A percentile compares a stretch with the other conserved stretches of the same genome.
These are phyloP conservation scores for Fonsecaea multimorphosa DNA, from an alignment of 2,329 filamentous ascomycete species.

Conservation along the genomic window DNA sequence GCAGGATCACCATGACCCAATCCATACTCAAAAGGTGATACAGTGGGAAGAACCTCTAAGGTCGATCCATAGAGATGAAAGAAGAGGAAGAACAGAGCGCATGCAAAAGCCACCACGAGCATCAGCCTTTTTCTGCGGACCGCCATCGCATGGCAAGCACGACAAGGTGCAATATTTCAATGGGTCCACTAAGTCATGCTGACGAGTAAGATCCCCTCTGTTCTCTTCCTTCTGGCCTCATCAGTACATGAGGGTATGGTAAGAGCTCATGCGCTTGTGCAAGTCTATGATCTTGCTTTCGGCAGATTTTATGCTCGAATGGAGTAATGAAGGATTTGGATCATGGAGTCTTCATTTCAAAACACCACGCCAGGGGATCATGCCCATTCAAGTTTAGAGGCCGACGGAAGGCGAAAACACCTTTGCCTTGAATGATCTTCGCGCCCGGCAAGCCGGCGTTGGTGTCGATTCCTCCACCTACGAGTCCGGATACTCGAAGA, in stretches of 20 bases:
- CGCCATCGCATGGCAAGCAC: constrained; percentile 8
- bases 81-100: constrained; percentile 6
- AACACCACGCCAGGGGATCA: not conserved
- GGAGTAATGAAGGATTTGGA: not conserved
- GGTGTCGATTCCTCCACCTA: not conserved
- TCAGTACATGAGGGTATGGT: not conserved
- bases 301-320: not conserved
- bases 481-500: not conserved
- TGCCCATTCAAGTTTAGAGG: not conserved
- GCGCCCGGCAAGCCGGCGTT: not conserved
- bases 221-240: not conserved
- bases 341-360: not conserved
- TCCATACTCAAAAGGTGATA: too few relatives aligned
- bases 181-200: not conserved
- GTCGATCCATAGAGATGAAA: constrained; percentile 4
- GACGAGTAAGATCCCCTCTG: not conserved
- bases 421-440: not conserved
- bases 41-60: not conserved
- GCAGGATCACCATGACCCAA: too few relatives aligned
- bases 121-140: constrained; percentile 1
- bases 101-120: not conserved
- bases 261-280: not conserved
- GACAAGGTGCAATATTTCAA: not conserved
- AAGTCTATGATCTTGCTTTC: not conserved
- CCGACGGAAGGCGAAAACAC: not conserved